Base-by-base conservation (phyloP, 2,329 filamentous ascomycete genomes). In the Neospermospora avenae region DNA sequence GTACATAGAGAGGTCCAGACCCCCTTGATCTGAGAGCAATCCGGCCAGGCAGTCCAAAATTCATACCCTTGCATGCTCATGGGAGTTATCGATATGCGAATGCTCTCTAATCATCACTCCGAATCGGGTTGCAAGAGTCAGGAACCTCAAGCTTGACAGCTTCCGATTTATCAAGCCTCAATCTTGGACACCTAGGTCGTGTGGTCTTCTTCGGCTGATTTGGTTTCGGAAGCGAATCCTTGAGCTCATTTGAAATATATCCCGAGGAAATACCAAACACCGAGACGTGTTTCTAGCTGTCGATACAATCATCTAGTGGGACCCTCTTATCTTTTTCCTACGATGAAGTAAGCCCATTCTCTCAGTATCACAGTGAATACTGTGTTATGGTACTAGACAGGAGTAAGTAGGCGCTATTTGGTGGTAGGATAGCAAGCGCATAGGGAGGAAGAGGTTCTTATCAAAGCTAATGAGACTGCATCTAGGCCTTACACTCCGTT, bases 401-500 rank as follows among this genome's bases (percentile, higher is more conserved):
- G 24, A 63, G 61, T 52, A 81, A 65, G 25, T 64, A 67, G 53
- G 83, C 84, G 0, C 85, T 85, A 0, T n/a, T 71, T 89, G 55
- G 82, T 82, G 2, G 81, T 81, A 64, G 67, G 72, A 65, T 14
- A 24, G n/a, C 8, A n/a, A 91, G 65, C 90, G 90, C 72, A 81
- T 1, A 71, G 70, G 4, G 80, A 82, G 5, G 82, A 86, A 14
- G 81, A 86, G 56, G 85, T 83, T 0, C 70, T 88, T 14, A 74
- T 77, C 37, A 74, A 87, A 39, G 84, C 84, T 1, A 88, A 88
- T 64, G 82, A 87, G 63, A 86, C 84, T 0, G 82, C 85, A 34
- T 88, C 86, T 67, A 85, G 85, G 4, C 78, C 88, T 2, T 77
- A 79, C 2, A 78, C 79, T 1, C 77, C 84, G 0, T 85, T 68